These are phyloP conservation scores for Penicillium desertorum DNA, from an alignment of 495 filamentous ascomycete species.

Conservation along the genomic window DNA sequence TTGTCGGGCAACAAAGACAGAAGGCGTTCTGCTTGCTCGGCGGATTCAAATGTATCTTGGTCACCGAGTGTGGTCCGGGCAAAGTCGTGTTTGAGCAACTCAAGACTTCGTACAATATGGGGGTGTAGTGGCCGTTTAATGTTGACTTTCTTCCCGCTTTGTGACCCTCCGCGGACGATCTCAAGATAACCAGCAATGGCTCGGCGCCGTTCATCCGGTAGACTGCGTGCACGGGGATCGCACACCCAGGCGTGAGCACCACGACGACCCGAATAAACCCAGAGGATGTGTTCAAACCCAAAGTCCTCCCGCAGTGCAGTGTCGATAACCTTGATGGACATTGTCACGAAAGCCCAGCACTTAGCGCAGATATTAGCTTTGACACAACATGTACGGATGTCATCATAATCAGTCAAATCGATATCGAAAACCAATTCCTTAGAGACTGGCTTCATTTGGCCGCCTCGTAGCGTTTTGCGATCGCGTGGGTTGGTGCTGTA, in stretches of 20 bases:
- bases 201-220: conserved; percentile 80
- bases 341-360: conserved; percentile 95
- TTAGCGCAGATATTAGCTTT: conserved; percentile 90
- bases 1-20: conserved; percentile 77
- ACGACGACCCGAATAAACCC: conserved; percentile 96
- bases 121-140: conserved; percentile 84
- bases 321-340: conserved; percentile 94
- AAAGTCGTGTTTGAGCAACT: conserved; percentile 77
- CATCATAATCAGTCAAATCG: conserved; percentile 97
- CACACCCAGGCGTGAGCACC: conserved; percentile 99
- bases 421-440: conserved; percentile 99
- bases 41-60: conserved; percentile 80
- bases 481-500: conserved; percentile 93
- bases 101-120: conserved; percentile 81
- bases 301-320: conserved; percentile 86
- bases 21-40: conserved; percentile 68
- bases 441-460: conserved; percentile 68
- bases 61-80: conserved; percentile 72
- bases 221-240: conserved; percentile 75
- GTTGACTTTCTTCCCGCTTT: conserved; percentile 86
- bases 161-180: conserved; percentile 75
- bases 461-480: conserved; percentile 72
- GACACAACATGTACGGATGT: conserved; percentile 90
- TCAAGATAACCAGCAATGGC: conserved; percentile 87
- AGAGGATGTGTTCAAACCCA: conserved; percentile 92